Evolutionary conservation across 2,329 filamentous ascomycete species (phyloP).

Genomic region (Aspergillus proliferans): DNA sequence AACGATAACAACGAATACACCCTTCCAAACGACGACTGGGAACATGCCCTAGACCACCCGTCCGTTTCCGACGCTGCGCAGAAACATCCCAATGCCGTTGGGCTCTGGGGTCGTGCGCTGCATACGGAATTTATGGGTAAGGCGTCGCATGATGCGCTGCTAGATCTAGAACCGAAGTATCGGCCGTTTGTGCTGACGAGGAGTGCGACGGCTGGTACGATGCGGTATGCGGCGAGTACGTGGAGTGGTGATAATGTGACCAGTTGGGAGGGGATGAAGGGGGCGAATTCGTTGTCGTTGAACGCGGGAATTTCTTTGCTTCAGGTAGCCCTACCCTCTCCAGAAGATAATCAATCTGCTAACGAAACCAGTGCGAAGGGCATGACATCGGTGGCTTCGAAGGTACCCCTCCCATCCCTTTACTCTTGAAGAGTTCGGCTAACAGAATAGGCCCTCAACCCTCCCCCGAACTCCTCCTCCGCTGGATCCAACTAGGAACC

Average conservation of each 20-base stretch:
- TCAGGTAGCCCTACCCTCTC: constrained; percentile 38
- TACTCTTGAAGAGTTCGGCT: background rate
- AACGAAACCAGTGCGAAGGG: constrained; percentile 51
- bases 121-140: constrained; percentile 68
- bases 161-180: constrained; percentile 52
- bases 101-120: constrained; percentile 63
- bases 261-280: constrained; percentile 67
- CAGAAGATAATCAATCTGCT: background rate
- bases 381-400: constrained; percentile 73
- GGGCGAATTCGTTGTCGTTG: constrained; percentile 62
- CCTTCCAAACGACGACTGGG: constrained; percentile 60
- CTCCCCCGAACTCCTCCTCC: constrained; percentile 61
- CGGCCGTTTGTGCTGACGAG: constrained; percentile 65
- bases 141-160: constrained; percentile 61
- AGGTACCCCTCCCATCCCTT: constrained; percentile 34
- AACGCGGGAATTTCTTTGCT: constrained; percentile 63
- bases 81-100: constrained; percentile 48
- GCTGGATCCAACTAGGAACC: constrained; percentile 67
- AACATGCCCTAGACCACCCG: constrained; percentile 50
- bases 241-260: constrained; percentile 73
- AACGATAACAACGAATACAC: constrained; percentile 76
- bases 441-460: constrained; percentile 51
- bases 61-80: constrained; percentile 33
- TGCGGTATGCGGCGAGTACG: constrained; percentile 63
- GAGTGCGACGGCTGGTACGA: constrained; percentile 63